Base-by-base conservation (phyloP, 2,329 filamentous ascomycete species). In the Paradendryphiella salina region DNA sequence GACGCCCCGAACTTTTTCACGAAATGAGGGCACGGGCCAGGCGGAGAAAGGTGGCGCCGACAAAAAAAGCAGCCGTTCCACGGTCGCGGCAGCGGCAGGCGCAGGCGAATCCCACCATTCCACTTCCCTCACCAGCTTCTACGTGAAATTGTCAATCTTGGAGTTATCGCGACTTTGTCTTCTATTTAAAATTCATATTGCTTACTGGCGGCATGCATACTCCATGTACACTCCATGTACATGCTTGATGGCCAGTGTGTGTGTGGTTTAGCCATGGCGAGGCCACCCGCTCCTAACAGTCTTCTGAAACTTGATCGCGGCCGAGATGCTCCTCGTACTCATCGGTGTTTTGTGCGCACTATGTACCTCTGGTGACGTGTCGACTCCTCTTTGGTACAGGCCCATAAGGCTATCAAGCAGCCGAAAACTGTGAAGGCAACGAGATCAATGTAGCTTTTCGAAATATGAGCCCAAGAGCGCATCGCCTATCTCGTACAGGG, bases 1-100 rank as follows among this genome's bases (percentile, higher is more conserved):
- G 45, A 57, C 52, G 56, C 44, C 42, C 46, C 50, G 45, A 61
- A 61, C 58, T 59, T 66, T 64, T 63, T 57, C 50, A 48, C 43
- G 48, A 52, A 48, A 49, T 46, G 36, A 44, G 42, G 50, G 61
- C 59, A 60, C 44, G 59, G 60, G 42, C 64, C 52, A 51, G 26
- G 49, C 61, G 59, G 61, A 57, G 46, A 53, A 61, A 61, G 53
- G 49, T 60, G 50, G 34, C 46, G 33, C 61, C 61, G 55, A 49
- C 33, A 34, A 28, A 48, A 33, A 37, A 28, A 47, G 28, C 34
- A 33, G 11, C 20, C 28, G 17, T 45, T 43, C 23, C 7, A 26
- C 36, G 26, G 32, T 29, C 46, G 13, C 46, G 32, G 46, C 36
- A 38, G 13, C 46, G 32, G 46, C 36, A 38, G 37, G 14, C 46